Evolutionary conservation across 2,329 filamentous ascomycete species (phyloP).

Genomic region (Calonectria hawksworthii): DNA sequence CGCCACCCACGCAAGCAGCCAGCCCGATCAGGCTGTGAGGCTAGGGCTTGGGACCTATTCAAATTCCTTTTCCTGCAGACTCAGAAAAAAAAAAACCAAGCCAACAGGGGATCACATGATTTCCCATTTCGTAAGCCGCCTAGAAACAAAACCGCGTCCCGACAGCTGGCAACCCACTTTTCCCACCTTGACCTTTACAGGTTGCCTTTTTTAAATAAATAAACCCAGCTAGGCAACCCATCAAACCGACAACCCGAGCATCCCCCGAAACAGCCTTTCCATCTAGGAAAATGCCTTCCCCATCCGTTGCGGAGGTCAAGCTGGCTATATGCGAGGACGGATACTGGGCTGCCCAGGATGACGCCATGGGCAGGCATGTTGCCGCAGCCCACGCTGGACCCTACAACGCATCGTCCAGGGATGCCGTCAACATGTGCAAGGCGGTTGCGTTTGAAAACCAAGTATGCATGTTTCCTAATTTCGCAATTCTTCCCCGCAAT

Average conservation of each 20-base stretch:
- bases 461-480: neutral
- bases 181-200: neutral
- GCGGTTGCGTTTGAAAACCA: neutral
- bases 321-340: neutral
- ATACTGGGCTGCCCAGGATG: neutral
- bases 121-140: neutral
- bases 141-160: neutral
- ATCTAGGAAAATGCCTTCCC: neutral
- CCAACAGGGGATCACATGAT: neutral
- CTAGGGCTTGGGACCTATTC: neutral
- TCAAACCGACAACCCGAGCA: neutral
- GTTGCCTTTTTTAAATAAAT: no score
- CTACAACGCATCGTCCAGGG: neutral
- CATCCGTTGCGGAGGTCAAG: neutral
- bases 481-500: neutral
- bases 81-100: neutral
- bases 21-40: neutral
- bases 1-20: neutral
- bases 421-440: neutral
- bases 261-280: neutral
- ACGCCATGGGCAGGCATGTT: neutral
- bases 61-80: neutral
- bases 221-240: neutral
- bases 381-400: neutral
- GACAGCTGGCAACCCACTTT: neutral